Base-by-base conservation (phyloP, 2,329 filamentous ascomycete species). In the Aspergillus bombycis region DNA sequence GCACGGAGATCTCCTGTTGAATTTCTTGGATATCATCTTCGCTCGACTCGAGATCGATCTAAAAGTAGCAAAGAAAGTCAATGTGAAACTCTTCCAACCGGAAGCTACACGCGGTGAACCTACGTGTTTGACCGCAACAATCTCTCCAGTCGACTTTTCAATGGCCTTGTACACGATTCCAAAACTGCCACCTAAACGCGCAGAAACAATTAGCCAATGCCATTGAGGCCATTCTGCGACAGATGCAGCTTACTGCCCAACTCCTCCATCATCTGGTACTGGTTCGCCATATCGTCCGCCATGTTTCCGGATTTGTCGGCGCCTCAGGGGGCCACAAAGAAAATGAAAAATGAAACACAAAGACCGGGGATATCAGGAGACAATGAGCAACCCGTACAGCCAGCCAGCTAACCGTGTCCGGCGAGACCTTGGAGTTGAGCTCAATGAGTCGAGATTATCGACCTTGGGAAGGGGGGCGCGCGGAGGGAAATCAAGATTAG, bases 31-130 rank as follows among this genome's bases (percentile, higher is more conserved):
- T 97, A 76, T 99, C 95, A 81, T 99, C 95, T 79, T 96, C 94
- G 83, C 93, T 98, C 63, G 94, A 96, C 81, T 99, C 95, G 75
- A 99, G 92, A 78, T 99, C 95, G 78, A 99, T 98, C 93, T 98
- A 77, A 23, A 56, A 30, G 32, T 43, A 19, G 19, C 53, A 46
- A 16, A 57, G 60, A 58, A 58, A 61, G 36, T 55, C 57, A 57
- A 50, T 48, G 19, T n/a, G 32, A 50, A 30, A 60, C 9, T 36
- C 52, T 52, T 34, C 32, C 16, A 26, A 50, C 30, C 19, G 28
- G 7, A n/a, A 14, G 16, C 36, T 61, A 10, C 21, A n/a, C 23
- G 34, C 43, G 50, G 21, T 26, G 26, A 45, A 81, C 91, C 74
- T 84, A 95, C 93, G 84, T 96, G 93, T 81, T 99, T 99, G 79